Conservation (phyloP, 2,329 filamentous ascomycete genomes). For the Trichoderma harzianum region DNA sequence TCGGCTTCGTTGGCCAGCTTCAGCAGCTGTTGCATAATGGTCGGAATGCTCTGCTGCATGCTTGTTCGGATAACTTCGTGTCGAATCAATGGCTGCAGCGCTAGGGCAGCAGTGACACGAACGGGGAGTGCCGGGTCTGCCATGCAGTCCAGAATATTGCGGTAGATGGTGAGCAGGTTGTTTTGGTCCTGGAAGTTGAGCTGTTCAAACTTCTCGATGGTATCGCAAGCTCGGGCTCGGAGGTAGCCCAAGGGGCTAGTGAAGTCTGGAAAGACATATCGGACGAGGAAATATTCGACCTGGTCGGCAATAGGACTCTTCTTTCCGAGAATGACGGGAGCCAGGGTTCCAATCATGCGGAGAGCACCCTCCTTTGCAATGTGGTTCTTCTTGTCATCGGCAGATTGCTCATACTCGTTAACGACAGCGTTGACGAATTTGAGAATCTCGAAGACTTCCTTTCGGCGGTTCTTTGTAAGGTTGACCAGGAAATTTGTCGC, state of each 20-base stretch:
- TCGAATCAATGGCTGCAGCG: conserved; percentile 89
- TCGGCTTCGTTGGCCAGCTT: conserved; percentile 98
- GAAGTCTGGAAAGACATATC: conserved; percentile 98
- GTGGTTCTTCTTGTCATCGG: conserved; percentile 87
- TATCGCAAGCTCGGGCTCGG: conserved; percentile 91
- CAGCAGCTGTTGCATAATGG: conserved; percentile 98
- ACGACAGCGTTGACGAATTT: conserved; percentile 95
- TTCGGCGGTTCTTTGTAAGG: conserved; percentile 88
- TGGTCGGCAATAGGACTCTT: conserved; percentile 98
- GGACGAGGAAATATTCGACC: conserved; percentile 97
- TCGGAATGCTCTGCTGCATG: conserved; percentile 97
- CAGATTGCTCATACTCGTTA: conserved; percentile 81
- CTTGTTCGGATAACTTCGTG: conserved; percentile 90
- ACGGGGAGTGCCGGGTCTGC: conserved; percentile 90
- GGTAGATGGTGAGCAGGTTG: conserved; percentile 94
- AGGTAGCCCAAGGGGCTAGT: conserved; percentile 88
- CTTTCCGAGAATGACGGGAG: conserved; percentile 91
- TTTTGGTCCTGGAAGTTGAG: conserved; percentile 95
- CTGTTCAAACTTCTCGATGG: conserved; percentile 95
- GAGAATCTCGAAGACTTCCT: conserved; percentile 92
- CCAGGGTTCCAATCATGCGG: conserved; percentile 93
- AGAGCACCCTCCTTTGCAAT: conserved; percentile 94
- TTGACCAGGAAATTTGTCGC: conserved; percentile 96
- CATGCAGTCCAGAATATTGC: conserved; percentile 96
- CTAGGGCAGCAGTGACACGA: conserved; percentile 87